Conservation (phyloP, 148 eudicot species). For the Linanthus parryae region DNA sequence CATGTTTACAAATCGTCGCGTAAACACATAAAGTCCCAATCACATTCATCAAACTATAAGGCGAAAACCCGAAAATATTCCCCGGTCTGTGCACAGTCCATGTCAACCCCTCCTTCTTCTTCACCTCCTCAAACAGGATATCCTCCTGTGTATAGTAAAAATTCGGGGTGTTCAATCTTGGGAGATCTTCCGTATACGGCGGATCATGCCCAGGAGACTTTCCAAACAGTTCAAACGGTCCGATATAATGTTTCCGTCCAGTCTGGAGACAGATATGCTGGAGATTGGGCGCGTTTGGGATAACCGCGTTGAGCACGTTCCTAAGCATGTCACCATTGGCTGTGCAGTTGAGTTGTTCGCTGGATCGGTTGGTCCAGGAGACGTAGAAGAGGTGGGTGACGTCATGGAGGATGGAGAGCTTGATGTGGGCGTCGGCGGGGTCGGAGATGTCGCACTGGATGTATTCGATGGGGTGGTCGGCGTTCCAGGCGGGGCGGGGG, state of each 20-base stretch:
- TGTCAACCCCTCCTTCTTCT: constrained; percentile 41
- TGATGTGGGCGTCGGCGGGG: constrained; percentile 27
- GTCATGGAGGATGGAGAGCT: constrained; percentile 46
- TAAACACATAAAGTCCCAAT: constrained; percentile 63
- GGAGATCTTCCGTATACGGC: constrained; percentile 50
- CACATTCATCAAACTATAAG: constrained; percentile 52
- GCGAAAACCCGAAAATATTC: constrained; percentile 61
- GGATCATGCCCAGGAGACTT: constrained; percentile 28
- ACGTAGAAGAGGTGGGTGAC: constrained; percentile 72
- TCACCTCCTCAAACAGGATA: constrained; percentile 45
- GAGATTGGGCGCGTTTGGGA: constrained; percentile 59
- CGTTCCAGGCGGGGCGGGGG: constrained; percentile 62
- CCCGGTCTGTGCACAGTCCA: constrained; percentile 79
- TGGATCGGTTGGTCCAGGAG: constrained; percentile 48
- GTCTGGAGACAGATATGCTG: constrained; percentile 69
- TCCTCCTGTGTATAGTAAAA: constrained; percentile 57
- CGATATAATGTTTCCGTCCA: constrained; percentile 38
- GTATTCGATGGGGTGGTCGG: constrained; percentile 57
- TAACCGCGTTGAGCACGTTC: constrained; percentile 46
- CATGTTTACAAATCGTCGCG: constrained; percentile 69
- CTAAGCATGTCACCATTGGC: constrained; percentile 56
- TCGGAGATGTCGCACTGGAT: constrained; percentile 61
- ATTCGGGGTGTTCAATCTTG: constrained; percentile 35
- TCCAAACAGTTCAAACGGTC: constrained; percentile 24
- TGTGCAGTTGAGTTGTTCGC: constrained; percentile 35